phyloP scores from a whole-genome alignment of 192 early-diverging fungal genomes.

The Podila clonocystis region DNA sequence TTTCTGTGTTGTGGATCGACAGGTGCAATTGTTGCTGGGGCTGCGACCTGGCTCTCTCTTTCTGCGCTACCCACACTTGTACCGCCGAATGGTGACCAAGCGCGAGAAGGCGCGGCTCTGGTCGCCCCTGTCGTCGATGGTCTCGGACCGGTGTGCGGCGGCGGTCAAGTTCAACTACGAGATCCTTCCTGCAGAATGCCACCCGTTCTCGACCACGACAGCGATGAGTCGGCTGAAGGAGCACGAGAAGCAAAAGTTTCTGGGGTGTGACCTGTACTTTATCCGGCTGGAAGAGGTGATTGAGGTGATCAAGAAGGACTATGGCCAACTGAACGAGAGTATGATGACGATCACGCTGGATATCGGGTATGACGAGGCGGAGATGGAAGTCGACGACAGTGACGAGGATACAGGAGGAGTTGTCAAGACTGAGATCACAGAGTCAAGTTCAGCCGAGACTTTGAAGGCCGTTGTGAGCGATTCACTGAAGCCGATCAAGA shows the following conservation, averaged over 20 bases:
- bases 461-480: background rate
- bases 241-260: constrained; percentile 71
- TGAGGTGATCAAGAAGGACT: constrained; percentile 68
- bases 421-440: constrained; percentile 2
- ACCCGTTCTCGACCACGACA: constrained; percentile 35
- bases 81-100: constrained; percentile 57
- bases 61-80: constrained; percentile 67
- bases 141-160: constrained; percentile 55
- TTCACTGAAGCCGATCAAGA: constrained; percentile 22
- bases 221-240: constrained; percentile 57
- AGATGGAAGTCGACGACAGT: constrained; percentile 30
- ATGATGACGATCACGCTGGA: constrained; percentile 77
- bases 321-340: constrained; percentile 68
- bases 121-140: constrained; percentile 76
- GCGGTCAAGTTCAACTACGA: constrained; percentile 51
- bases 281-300: constrained; percentile 72
- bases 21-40: constrained; percentile 70
- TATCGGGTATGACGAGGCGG: constrained; percentile 60
- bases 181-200: constrained; percentile 36
- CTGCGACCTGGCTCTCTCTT: constrained; percentile 61
- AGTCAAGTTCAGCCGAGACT: background rate
- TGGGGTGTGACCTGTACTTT: constrained; percentile 69
- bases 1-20: constrained; percentile 76
- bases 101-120: constrained; percentile 76
- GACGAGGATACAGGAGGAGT: background rate